These are phyloP conservation scores for Astrocystis sublimbata DNA, from an alignment of 495 filamentous ascomycete genomes.

Conservation along the genomic window DNA sequence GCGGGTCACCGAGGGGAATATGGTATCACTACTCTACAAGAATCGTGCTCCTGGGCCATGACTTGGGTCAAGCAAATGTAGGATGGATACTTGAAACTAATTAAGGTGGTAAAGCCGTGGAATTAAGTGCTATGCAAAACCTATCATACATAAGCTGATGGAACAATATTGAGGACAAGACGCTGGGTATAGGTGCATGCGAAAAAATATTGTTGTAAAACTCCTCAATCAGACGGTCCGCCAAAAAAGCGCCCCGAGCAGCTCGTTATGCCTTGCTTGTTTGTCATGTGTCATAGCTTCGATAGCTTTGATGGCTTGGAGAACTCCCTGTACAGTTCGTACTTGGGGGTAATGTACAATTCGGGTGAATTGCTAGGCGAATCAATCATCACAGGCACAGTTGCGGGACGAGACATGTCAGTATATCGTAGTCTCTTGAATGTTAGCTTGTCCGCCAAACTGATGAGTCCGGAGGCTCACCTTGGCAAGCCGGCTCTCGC, in stretches of 20 bases:
- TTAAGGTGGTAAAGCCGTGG: background rate
- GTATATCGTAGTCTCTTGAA: too few species aligned
- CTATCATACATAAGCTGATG: background rate
- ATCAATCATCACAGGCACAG: background rate
- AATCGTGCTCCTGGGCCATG: too few species aligned
- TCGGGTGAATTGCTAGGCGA: background rate
- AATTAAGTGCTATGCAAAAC: conserved; percentile 3
- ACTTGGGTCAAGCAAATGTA: background rate
- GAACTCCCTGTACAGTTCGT: too few species aligned
- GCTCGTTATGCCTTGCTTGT: background rate
- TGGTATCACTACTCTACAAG: too few species aligned
- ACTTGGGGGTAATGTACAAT: background rate
- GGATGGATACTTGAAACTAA: too few species aligned
- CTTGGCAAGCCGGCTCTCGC: too few species aligned
- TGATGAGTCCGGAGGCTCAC: background rate
- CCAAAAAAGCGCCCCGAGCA: background rate
- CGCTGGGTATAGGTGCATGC: conserved; percentile 9
- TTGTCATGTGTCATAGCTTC: background rate
- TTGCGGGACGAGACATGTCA: background rate
- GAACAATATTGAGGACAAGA: background rate
- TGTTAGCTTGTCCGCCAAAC: background rate
- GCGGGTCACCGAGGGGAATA: too few species aligned
- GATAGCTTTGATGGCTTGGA: too few species aligned
- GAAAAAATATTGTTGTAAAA: background rate
- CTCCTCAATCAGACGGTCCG: background rate